Percentiles rank a stretch among this genome's conserved stretches.
Conservation (phyloP, 2,329 filamentous ascomycete genomes). For the Phialocephala subalpina region DNA sequence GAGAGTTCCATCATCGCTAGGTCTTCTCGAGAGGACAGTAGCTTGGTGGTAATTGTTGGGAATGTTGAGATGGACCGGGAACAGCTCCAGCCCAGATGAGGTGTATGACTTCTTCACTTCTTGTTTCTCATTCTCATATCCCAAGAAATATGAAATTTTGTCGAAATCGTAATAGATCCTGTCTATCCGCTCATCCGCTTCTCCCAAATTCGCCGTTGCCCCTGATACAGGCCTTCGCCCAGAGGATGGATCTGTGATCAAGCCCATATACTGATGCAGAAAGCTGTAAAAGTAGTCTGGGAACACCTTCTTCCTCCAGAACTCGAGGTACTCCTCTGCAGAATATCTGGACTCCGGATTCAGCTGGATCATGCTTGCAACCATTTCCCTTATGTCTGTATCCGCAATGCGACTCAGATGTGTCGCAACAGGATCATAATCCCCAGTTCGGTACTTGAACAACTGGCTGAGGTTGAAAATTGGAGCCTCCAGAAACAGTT, state of each 20-base stretch:
- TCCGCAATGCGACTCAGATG: conserved; percentile 89
- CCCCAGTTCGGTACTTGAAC: conserved; percentile 90
- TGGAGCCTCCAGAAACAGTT: conserved; percentile 92
- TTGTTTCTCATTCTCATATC: conserved; percentile 64
- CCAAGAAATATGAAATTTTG: conserved; percentile 95
- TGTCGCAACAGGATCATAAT: conserved; percentile 86
- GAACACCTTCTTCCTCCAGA: conserved; percentile 92
- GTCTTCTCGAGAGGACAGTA: conserved; percentile 64
- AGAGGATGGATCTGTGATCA: conserved; percentile 89
- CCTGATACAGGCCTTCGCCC: conserved; percentile 77
- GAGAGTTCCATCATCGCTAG: conserved; percentile 86
- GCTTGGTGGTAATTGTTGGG: conserved; percentile 82
- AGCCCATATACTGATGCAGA: conserved; percentile 95
- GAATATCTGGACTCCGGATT: conserved; percentile 92
- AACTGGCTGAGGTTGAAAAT: conserved; percentile 98
- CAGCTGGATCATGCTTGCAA: conserved; percentile 94
- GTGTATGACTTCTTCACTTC: conserved; percentile 47
- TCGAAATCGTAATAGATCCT: conserved; percentile 95
- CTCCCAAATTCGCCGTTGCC: conserved; percentile 75
- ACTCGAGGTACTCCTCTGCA: conserved; percentile 91
- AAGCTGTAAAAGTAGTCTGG: conserved; percentile 98
- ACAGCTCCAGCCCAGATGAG: conserved; percentile 66
- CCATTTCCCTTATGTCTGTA: conserved; percentile 84
- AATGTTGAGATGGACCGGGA: conserved; percentile 86
- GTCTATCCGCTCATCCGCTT: conserved; percentile 93